Evolutionary conservation across 2,329 filamentous ascomycete species (phyloP).

Genomic region (Metarhizium robertsii): DNA sequence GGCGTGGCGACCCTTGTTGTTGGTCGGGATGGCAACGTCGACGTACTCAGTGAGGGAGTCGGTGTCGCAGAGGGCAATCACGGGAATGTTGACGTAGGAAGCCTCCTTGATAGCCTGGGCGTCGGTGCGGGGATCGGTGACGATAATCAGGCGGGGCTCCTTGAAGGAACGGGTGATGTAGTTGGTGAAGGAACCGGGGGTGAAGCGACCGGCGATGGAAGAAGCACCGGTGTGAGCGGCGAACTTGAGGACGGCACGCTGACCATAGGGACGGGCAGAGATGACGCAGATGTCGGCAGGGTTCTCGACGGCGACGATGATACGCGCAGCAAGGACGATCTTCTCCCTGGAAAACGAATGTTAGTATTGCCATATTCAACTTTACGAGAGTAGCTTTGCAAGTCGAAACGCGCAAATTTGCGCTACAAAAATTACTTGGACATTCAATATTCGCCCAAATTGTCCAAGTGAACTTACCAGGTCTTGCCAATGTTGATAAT

Average conservation of each 20-base stretch:
- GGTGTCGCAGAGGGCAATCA: conserved; percentile 98
- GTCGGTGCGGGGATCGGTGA: conserved; percentile 98
- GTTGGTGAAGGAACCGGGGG: conserved; percentile 99
- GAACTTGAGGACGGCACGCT: conserved; percentile 99
- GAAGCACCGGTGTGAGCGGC: conserved; percentile 95
- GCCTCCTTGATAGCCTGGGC: conserved; percentile 99
- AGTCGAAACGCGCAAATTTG: no score
- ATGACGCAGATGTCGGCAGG: conserved; percentile 98
- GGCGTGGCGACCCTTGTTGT: conserved; percentile 99
- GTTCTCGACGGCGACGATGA: conserved; percentile 99
- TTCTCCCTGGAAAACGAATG: conserved; percentile 68
- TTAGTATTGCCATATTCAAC: conserved; percentile 6
- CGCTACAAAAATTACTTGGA: background rate
- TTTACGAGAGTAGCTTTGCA: no score
- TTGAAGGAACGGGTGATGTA: conserved; percentile 99
- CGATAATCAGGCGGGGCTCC: conserved; percentile 98
- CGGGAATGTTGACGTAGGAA: conserved; percentile 99
- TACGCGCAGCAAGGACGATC: conserved; percentile 96
- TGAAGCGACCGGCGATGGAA: conserved; percentile 98
- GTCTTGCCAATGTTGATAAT: conserved; percentile 99
- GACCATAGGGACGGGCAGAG: conserved; percentile 97
- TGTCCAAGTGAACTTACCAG: conserved; percentile 55
- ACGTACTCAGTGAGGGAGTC: conserved; percentile 99
- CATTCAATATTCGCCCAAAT: background rate
- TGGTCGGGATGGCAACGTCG: conserved; percentile 98